These are phyloP conservation scores for Toxoplasma gondii DNA, from an alignment of 169 alveolate genomes.

Conservation along the genomic window DNA sequence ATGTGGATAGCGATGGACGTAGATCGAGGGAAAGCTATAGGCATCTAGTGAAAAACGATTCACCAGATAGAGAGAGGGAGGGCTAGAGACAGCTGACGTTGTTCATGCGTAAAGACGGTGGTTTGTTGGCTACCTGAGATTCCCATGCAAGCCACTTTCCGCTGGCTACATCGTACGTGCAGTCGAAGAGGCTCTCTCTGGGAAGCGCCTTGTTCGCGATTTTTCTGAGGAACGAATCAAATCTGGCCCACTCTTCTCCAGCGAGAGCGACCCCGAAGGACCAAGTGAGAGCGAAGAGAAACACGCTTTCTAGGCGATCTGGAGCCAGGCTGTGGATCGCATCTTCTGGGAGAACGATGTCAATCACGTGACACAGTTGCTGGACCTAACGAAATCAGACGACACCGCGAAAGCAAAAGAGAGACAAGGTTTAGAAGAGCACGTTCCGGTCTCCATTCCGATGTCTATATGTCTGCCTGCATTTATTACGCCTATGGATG, in stretches of 20 bases:
- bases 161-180: slow-evolving; percentile 79
- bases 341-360: slow-evolving; percentile 81
- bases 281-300: slow-evolving; percentile 92
- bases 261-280: slow-evolving; percentile 90
- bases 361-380: slow-evolving; percentile 84
- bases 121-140: slow-evolving; percentile 59
- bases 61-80: too few species aligned
- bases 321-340: slow-evolving; percentile 69
- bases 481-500: not conserved
- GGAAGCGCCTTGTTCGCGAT: slow-evolving; percentile 80
- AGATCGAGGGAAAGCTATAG: too few species aligned
- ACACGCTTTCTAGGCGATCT: slow-evolving; percentile 84
- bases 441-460: not conserved
- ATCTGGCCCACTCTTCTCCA: slow-evolving; percentile 84
- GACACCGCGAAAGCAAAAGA: not conserved
- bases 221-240: slow-evolving; percentile 86
- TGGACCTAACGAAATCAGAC: slow-evolving; percentile 70
- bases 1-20: too few species aligned
- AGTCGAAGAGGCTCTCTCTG: slow-evolving; percentile 83
- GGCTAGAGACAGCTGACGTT: not conserved
- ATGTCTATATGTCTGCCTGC: too few species aligned
- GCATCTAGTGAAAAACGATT: too few species aligned
- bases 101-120: not conserved
- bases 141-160: slow-evolving; percentile 76
- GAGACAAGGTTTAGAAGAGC: not conserved